phyloP scores from a whole-genome alignment of 2,329 filamentous ascomycete species.

The Botrytis medusae region DNA sequence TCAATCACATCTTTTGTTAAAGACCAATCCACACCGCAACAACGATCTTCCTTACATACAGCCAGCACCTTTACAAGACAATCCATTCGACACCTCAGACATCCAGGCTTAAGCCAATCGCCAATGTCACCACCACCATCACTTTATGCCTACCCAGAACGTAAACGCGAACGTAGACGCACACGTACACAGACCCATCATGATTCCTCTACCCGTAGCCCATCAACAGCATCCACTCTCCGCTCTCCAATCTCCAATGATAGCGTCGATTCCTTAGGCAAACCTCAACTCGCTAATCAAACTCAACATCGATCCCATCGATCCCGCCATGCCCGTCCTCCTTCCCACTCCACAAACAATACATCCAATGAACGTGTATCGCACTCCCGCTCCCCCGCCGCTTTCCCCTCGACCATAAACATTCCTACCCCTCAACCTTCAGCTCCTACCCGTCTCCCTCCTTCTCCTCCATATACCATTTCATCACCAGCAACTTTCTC shows the following conservation, averaged over 20 bases:
- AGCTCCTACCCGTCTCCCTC: neutral
- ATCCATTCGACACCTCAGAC: constrained; percentile 2
- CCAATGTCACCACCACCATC: constrained; percentile 12
- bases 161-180: neutral
- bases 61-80: neutral
- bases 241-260: neutral
- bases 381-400: neutral
- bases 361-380: neutral
- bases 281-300: neutral
- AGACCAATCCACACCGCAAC: neutral
- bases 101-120: neutral
- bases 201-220: neutral
- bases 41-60: constrained; percentile 1
- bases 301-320: constrained; percentile 4
- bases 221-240: constrained; percentile 14
- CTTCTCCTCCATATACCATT: neutral
- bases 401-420: neutral
- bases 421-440: neutral
- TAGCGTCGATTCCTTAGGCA: neutral
- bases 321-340: neutral
- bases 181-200: neutral
- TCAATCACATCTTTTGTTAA: neutral
- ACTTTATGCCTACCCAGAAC: neutral
- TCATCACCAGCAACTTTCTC: neutral
- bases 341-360: neutral